Percentiles rank a stretch among this genome's conserved stretches.
These are phyloP conservation scores for Primulina tabacum DNA, from an alignment of 257 asterid species.

Conservation along the genomic window DNA sequence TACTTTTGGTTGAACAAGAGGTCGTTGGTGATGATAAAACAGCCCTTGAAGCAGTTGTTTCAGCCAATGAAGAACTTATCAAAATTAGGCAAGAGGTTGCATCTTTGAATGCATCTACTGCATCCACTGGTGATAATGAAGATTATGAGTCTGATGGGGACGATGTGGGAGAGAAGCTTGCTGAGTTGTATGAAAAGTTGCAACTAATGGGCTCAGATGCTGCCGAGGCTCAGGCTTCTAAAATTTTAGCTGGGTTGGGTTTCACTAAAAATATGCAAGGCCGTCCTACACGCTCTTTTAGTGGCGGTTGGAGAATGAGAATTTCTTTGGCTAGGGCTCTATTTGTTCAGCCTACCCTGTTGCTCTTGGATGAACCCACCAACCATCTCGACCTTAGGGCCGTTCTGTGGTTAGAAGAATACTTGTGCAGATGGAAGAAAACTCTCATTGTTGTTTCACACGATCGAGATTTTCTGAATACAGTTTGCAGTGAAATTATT, in stretches of 20 bases:
- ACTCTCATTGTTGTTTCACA: conserved; percentile 70
- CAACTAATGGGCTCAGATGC: conserved; percentile 75
- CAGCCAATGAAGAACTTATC: conserved; percentile 64
- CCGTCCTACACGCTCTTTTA: conserved; percentile 58
- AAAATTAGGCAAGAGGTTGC: conserved; percentile 58
- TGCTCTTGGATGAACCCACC: conserved; percentile 69
- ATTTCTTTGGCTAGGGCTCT: conserved; percentile 72
- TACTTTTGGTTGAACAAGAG: conserved; percentile 66
- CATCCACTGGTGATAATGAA: conserved; percentile 31
- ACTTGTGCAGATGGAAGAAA: conserved; percentile 71
- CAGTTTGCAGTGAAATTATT: conserved; percentile 59
- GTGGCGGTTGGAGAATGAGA: conserved; percentile 88
- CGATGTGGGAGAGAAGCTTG: conserved; percentile 53
- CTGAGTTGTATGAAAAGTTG: conserved; percentile 59
- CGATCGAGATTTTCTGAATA: conserved; percentile 60
- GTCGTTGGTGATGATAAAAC: conserved; percentile 55
- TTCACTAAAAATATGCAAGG: conserved; percentile 64
- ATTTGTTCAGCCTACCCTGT: conserved; percentile 68
- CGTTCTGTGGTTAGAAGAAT: conserved; percentile 70
- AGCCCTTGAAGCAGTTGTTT: conserved; percentile 61
- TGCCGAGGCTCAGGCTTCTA: conserved; percentile 74
- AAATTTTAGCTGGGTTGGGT: conserved; percentile 73
- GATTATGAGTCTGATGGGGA: conserved; percentile 37
- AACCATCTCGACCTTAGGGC: conserved; percentile 78
- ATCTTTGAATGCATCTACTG: conserved; percentile 33